Percentiles rank a stretch among this genome's conserved stretches.
Conservation (phyloP, 192 early-diverging fungal species). For the Jimgerdemannia lactiflua region DNA sequence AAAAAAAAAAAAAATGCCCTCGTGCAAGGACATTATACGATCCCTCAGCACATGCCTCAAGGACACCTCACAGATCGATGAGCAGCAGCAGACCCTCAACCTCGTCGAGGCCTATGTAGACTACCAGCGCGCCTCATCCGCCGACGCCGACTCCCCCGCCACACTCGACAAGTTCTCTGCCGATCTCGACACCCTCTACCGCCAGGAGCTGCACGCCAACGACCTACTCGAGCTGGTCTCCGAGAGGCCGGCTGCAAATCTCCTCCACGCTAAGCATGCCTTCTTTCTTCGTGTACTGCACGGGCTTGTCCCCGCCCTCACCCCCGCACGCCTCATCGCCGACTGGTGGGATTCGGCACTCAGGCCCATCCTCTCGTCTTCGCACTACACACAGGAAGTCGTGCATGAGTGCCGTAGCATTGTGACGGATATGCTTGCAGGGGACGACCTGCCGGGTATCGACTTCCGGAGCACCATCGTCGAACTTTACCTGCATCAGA, state of each 20-base stretch:
- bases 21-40: background rate
- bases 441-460: constrained; percentile 11
- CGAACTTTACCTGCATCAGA: constrained; percentile 19
- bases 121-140: constrained; percentile 12
- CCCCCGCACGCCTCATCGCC: constrained; percentile 17
- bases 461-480: constrained; percentile 19
- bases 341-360: constrained; percentile 25
- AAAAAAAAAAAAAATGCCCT: background rate
- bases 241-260: background rate
- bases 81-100: constrained; percentile 4
- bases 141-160: background rate
- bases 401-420: constrained; percentile 25
- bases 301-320: constrained; percentile 18
- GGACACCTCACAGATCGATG: background rate
- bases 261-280: constrained; percentile 22
- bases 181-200: constrained; percentile 17
- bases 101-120: constrained; percentile 31
- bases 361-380: constrained; percentile 21
- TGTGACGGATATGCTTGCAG: constrained; percentile 17
- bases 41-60: background rate
- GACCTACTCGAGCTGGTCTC: constrained; percentile 18
- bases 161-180: constrained; percentile 24
- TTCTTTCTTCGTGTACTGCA: constrained; percentile 16
- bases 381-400: constrained; percentile 19
- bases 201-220: background rate